Conservation (phyloP, 2,329 filamentous ascomycete genomes). For the Arthrobotrys megalospora region DNA sequence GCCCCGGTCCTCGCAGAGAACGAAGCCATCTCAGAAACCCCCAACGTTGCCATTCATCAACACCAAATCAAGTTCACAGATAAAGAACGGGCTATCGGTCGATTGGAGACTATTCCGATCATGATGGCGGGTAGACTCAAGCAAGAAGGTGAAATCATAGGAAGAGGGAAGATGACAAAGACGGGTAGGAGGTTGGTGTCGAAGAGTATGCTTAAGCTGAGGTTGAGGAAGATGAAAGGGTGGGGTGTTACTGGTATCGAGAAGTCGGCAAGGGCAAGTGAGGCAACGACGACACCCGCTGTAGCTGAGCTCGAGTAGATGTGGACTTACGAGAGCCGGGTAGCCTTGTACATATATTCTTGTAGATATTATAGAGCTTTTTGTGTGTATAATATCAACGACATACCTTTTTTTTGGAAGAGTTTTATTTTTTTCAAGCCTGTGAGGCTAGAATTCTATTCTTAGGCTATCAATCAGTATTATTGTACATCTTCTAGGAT, state of each 20-base stretch:
- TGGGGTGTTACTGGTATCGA: conserved; percentile 56
- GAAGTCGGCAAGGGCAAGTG: not conserved
- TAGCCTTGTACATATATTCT: conserved; percentile 43
- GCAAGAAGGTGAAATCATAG: conserved; percentile 44
- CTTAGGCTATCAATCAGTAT: conserved; percentile 14
- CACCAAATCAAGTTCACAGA: conserved; percentile 57
- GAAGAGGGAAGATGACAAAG: conserved; percentile 29
- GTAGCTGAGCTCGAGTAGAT: conserved; percentile 4
- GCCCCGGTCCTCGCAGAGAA: conserved; percentile 34
- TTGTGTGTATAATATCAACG: conserved; percentile 14
- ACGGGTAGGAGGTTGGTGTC: conserved; percentile 43
- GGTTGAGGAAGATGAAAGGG: conserved; percentile 52
- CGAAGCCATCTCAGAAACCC: conserved; percentile 7
- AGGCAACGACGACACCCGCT: not conserved
- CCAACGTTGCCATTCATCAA: conserved; percentile 49
- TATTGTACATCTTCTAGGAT: conserved; percentile 36
- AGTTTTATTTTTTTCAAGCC: conserved; percentile 19
- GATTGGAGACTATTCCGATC: conserved; percentile 56
- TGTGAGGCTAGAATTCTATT: conserved; percentile 42
- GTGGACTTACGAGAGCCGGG: not conserved
- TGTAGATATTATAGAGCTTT: conserved; percentile 30
- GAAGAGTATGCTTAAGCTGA: conserved; percentile 53
- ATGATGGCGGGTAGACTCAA: conserved; percentile 55
- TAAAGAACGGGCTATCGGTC: conserved; percentile 49
- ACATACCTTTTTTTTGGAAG: conserved; percentile 11